Percentiles rank a stretch among this genome's conserved stretches.
phyloP scores from a whole-genome alignment of 2,329 filamentous ascomycete species.

The Westerdykella ornata region DNA sequence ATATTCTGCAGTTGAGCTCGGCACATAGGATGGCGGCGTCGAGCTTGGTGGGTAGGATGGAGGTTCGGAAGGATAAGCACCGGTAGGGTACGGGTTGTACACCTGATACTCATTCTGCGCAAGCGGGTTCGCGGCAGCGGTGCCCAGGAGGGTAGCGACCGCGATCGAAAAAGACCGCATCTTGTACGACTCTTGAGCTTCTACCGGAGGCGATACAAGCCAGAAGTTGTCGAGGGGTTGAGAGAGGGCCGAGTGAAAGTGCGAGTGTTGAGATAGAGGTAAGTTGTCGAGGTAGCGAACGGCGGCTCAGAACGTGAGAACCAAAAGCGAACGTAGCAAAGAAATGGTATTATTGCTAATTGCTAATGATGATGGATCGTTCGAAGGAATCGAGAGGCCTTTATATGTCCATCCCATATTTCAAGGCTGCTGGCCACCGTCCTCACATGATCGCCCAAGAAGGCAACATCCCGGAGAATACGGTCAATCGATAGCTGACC shows the following conservation, averaged over 20 bases:
- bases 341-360: constrained; percentile 19
- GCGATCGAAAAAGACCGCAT: constrained; percentile 31
- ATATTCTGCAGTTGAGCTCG: constrained; percentile 2
- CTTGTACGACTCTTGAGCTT: constrained; percentile 12
- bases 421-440: constrained; percentile 15
- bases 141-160: constrained; percentile 26
- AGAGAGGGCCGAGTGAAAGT: constrained; percentile 20
- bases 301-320: constrained; percentile 19
- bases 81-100: constrained; percentile 15
- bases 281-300: constrained; percentile 20
- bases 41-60: constrained; percentile 4
- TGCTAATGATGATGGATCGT: constrained; percentile 17
- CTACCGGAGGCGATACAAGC: constrained; percentile 1
- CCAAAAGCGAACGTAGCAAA: constrained; percentile 27
- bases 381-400: constrained; percentile 11
- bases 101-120: constrained; percentile 11
- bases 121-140: constrained; percentile 24
- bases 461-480: constrained; percentile 25
- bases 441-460: constrained; percentile 12
- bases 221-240: constrained; percentile 3
- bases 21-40: constrained; percentile 1
- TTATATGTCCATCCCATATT: constrained; percentile 19
- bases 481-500: constrained; percentile 27
- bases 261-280: constrained; percentile 3
- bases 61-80: not conserved